Base-by-base conservation (phyloP, 2,329 filamentous ascomycete species). In the Xylaria digitata region DNA sequence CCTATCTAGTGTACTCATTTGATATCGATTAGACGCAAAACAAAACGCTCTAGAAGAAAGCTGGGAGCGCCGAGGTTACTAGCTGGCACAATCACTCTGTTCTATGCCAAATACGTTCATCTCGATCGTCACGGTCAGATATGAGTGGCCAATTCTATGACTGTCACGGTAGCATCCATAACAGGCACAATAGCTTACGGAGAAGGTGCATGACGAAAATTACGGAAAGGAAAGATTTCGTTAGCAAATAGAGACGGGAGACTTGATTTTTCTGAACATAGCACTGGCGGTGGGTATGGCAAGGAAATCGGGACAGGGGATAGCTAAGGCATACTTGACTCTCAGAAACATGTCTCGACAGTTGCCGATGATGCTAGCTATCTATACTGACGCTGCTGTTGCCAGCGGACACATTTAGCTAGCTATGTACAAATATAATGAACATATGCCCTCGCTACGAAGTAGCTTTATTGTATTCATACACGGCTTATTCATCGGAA, bases 361-460 rank as follows among this genome's bases (percentile, higher is more conserved):
- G 69, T 68, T 66, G 66, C 66, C 50, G 58, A 71, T 46, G 61
- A 58, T 34, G 43, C 60, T 59, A 52, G 64, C 67, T 64, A 50
- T 37, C 34, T 37, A 68, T 56, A 48, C 23, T 42, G 43, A 56
- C 40, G 56, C 58, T 58, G 53, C 52, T n/a, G 45, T 32, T 34
- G 43, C 32, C 17, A 63, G 53, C 43, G 17, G 42, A 45, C 45
- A 54, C 34, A 63, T 65, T 37, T 63, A 53, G 52, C 52, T 66
- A 58, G 57, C 59, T 75, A 77, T 80, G 79, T 72, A 79, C 74
- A 79, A 76, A 77, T 78, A 76, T 79, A 78, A 79, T 76, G 78
- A 79, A 78, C 70, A 78, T 76, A 69, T 63, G 59, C 54, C 42
- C 53, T 66, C 46, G 42, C 49, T 63, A 46, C 43, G 50, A 26